Evolutionary conservation across 164 flowering plant species (phyloP).

Genomic region (Vitis labrusca): DNA sequence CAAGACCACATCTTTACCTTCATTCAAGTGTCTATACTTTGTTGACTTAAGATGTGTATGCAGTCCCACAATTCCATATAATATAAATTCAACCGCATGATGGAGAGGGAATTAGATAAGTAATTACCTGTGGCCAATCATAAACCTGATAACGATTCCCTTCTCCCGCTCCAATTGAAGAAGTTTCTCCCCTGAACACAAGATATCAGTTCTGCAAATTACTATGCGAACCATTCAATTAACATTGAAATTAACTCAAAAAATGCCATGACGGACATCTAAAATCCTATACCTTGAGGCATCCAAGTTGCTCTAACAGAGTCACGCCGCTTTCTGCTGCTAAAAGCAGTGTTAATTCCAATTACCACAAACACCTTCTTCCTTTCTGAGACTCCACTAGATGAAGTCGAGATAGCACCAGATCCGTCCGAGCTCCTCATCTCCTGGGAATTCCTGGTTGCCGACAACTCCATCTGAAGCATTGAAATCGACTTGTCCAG

Average conservation of each 20-base stretch:
- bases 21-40: too few species aligned
- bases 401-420: slow-evolving; percentile 9
- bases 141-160: slow-evolving; percentile 91
- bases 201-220: neutral
- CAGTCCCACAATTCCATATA: too few species aligned
- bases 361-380: slow-evolving; percentile 85
- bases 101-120: neutral
- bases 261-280: neutral
- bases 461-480: slow-evolving; percentile 86
- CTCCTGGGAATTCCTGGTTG: slow-evolving; percentile 53
- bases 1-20: too few species aligned
- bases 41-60: too few species aligned
- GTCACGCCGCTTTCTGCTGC: slow-evolving; percentile 59
- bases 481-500: slow-evolving; percentile 73
- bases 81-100: neutral
- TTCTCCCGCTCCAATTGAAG: slow-evolving; percentile 75
- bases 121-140: slow-evolving; percentile 94
- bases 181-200: slow-evolving; percentile 71
- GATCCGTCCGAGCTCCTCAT: slow-evolving; percentile 27
- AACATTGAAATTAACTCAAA: neutral
- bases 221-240: neutral
- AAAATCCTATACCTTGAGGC: slow-evolving; percentile 43
- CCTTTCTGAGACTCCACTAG: slow-evolving; percentile 31
- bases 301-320: slow-evolving; percentile 61
- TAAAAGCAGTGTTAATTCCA: slow-evolving; percentile 95